Percentiles rank a stretch among this genome's conserved stretches.
Conservation (phyloP, 257 asterid species). For the Datura wrightii region DNA sequence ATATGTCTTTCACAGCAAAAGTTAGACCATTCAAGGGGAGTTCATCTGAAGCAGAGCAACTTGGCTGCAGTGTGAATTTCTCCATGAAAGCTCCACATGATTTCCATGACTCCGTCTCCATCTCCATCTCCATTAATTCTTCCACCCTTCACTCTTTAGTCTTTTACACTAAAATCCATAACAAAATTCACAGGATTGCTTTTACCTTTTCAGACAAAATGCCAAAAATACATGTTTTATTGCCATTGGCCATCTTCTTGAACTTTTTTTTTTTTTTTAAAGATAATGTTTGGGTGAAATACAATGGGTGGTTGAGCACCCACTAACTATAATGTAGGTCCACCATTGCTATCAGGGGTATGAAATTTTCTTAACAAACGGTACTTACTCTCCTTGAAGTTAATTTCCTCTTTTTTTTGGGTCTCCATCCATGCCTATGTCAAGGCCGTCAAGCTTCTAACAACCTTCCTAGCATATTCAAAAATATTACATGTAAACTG, state of each 20-base stretch:
- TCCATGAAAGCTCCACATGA: conserved; percentile 70
- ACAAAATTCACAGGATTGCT: not conserved
- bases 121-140: conserved; percentile 41
- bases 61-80: conserved; percentile 57
- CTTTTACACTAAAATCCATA: too few species aligned
- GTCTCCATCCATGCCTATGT: not conserved
- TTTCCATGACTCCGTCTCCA: conserved; percentile 56
- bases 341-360: not conserved
- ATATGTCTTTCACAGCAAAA: conserved; percentile 92
- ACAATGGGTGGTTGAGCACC: not conserved
- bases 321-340: not conserved
- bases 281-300: not conserved
- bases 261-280: not conserved
- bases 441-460: not conserved
- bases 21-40: conserved; percentile 68
- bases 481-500: not conserved
- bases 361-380: too few species aligned
- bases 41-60: conserved; percentile 45
- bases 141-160: too few species aligned
- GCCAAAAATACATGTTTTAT: conserved; percentile 26
- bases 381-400: not conserved
- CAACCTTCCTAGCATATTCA: not conserved
- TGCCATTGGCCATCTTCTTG: not conserved
- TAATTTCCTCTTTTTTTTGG: too few species aligned
- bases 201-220: not conserved